Base-by-base conservation (phyloP, 306 rosid species). In the Ochetophila trinervis region DNA sequence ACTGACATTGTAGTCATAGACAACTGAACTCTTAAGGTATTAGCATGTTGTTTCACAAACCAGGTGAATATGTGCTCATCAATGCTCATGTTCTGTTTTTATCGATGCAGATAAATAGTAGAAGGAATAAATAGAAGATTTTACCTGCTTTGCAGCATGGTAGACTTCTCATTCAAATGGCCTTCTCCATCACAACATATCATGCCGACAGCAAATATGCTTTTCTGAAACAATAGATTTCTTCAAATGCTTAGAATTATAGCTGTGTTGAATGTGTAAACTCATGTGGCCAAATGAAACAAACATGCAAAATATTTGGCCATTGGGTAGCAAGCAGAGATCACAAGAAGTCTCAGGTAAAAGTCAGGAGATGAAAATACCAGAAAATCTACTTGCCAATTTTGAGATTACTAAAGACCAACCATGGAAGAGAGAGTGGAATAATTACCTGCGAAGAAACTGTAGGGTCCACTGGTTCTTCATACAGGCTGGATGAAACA, bases 181-280 rank as follows among this genome's bases (percentile, higher is more conserved):
- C 98, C 97, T 76, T 89, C 98, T 49, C 90, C 96, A 34, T 93
- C 98, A 79, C 91, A 84, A 76, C 85, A 87, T 60, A 89, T 81
- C 97, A 84, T 86, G 78, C 98, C 98, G 53, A 84, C 90, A 7
- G 94, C 61, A 79, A 93, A 87, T 75, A 89, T 73, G 81, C 79
- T 83, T 85, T 87, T 87, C 98, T 93, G 91, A 81, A 74, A 70
- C 68, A 78, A 50, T 16, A 68, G n/a, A 71, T 49, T 42, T 45
- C 18, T 48, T 57, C 34, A 74, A 68, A 76, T 53, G 22, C 61
- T 72, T 71, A 71, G 71, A 42, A 51, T 76, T 63, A 21, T n/a
- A 50, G 35, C 35, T 53, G 59, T 19, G 9, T 20, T 19, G 16
- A 24, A 49, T 51, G 65, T 49, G 58, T 58, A 64, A 57, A 8